Evolutionary conservation across 1,284 basidiomycete genomes (phyloP), one percentile per base, ranked within the genome.

Genomic region (Vanrija pseudolonga): DNA sequence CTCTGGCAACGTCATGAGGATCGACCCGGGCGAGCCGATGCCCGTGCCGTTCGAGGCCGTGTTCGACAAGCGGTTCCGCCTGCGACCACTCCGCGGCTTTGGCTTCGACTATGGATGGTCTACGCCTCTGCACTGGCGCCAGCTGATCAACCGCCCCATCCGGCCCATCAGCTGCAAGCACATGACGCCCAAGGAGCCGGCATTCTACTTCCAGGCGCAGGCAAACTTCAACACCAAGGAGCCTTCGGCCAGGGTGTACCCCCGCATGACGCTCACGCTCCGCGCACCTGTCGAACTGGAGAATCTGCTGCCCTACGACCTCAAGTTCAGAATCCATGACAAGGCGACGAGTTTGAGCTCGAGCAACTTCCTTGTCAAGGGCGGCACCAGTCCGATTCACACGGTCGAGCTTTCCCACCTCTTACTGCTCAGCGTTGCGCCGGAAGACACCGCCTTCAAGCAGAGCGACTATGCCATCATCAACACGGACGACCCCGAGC

Each of bases 391-490:
- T 83, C 96, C 96, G 9, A 88, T 98, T 39, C 96, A 98, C 71
- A 95, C 94, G 1, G 92, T 98, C 26, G 93, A 98, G 71, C 79
- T 98, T 2, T 84, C 84, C n/a, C 96, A 98, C 75, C 80, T 98
- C 53, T 83, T 98, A 32, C 78, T 98, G n/a, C 81, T 98, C 37
- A 98, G 92, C 63, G 82, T 98, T 26, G 84, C 89, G 47, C 82
- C 96, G 3, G 88, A 98, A 75, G 93, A 96, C 61, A 90, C 90
- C 46, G 84, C 85, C n/a, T 94, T 91, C 80, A 89, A 89, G 65
- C 88, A 92, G n/a, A 95, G 92, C 73, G 95, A 98, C 61, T 98
- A 98, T 66, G 88, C 92, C 2, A 98, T 98, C 73, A 95, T 98
- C 77, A 96, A 94, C 63, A 92, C 90, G 6, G 92, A 97, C 69